Conservation (phyloP, 2,329 filamentous ascomycete genomes). For the Fusarium sp. region DNA sequence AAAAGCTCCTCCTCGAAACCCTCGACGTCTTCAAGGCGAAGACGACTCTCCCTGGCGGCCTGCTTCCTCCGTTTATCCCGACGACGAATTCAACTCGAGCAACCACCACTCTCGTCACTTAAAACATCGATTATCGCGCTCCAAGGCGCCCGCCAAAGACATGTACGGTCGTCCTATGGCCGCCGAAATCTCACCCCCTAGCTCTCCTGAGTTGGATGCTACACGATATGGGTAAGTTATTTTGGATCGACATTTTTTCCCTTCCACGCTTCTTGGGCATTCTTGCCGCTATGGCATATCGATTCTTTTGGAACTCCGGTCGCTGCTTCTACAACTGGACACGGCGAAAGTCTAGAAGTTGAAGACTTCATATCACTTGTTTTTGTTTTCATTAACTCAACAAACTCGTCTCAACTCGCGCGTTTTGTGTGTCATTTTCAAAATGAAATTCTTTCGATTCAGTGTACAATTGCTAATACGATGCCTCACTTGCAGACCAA, state of each 20-base stretch:
- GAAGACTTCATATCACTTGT: too few species aligned
- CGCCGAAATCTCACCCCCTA: conserved; percentile 68
- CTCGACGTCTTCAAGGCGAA: conserved; percentile 48
- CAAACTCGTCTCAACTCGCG: neutral
- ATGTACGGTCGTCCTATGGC: conserved; percentile 54
- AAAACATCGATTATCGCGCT: conserved; percentile 54
- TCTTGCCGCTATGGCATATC: neutral
- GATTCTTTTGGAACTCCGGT: too few species aligned
- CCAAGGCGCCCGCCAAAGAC: conserved; percentile 47
- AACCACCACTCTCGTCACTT: conserved; percentile 30
- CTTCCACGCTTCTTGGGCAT: conserved; percentile 25
- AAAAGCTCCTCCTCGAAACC: conserved; percentile 53
- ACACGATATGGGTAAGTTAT: conserved; percentile 59
- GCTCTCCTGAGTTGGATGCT: conserved; percentile 65
- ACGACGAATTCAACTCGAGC: conserved; percentile 41
- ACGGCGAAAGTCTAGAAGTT: too few species aligned
- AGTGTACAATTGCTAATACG: conserved; percentile 38
- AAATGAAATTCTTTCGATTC: conserved; percentile 31
- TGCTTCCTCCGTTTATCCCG: conserved; percentile 67
- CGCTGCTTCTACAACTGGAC: too few species aligned
- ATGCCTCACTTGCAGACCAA: conserved; percentile 46
- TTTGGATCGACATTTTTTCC: conserved; percentile 4
- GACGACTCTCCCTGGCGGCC: conserved; percentile 57
- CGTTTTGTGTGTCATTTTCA: neutral
- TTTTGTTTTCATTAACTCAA: too few species aligned